Conservation (phyloP, 345 rosid species). For the Combretum micranthum region DNA sequence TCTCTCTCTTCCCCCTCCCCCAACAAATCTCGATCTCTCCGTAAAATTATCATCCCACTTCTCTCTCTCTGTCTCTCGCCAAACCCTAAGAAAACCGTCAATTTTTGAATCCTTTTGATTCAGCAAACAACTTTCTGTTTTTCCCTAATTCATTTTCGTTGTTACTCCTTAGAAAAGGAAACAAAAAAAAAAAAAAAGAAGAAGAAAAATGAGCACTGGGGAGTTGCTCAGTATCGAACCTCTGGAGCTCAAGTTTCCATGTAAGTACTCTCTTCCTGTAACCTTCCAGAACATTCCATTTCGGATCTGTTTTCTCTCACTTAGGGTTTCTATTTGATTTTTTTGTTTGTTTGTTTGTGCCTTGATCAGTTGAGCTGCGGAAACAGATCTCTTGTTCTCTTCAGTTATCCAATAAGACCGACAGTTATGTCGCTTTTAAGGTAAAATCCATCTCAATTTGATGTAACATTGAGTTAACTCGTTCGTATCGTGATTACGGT, state of each 20-base stretch:
- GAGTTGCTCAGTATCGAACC: slow-evolving; percentile 73
- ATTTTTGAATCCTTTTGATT: too few species aligned
- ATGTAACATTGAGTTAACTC: too few species aligned
- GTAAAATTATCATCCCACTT: background rate
- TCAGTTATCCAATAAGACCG: slow-evolving; percentile 60
- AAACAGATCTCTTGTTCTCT: slow-evolving; percentile 87
- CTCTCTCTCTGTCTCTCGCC: background rate
- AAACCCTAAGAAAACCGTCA: background rate
- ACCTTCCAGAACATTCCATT: slow-evolving; percentile 7
- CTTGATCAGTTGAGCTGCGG: slow-evolving; percentile 60
- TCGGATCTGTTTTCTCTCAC: slow-evolving; percentile 2
- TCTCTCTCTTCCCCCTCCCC: background rate
- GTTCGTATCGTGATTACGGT: too few species aligned
- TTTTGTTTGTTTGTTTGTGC: slow-evolving; percentile 5
- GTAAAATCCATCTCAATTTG: slow-evolving; percentile 16
- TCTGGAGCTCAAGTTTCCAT: slow-evolving; percentile 67
- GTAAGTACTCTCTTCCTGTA: slow-evolving; percentile 22
- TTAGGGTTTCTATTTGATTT: slow-evolving; percentile 9
- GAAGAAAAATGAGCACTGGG: slow-evolving; percentile 46
- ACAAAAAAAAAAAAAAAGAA: too few species aligned
- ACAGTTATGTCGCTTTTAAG: slow-evolving; percentile 71
- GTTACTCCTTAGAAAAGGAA: background rate
- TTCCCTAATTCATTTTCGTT: background rate
- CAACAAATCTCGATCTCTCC: slow-evolving; percentile 1
- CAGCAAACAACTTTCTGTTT: too few species aligned